Evolutionary conservation across 164 flowering plant species (phyloP), one percentile per base, ranked within the genome.

Genomic region (Magnolia kwangsiensis): DNA sequence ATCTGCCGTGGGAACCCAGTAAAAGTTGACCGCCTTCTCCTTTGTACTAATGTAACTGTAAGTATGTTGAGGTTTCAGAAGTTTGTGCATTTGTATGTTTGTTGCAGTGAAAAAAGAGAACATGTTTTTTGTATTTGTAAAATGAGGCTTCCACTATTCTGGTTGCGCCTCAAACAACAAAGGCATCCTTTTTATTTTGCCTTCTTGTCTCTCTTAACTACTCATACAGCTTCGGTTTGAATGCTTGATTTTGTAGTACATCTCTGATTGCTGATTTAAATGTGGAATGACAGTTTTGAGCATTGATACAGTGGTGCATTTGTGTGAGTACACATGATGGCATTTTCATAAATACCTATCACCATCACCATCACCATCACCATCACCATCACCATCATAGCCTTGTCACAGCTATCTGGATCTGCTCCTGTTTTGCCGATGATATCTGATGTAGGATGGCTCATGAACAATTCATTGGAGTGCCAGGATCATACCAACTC

Each of bases 81-180:
- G 71, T 68, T 65, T 65, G 71, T 68, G 71, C 16, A 68, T 68
- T 68, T 68, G 71, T 68, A 68, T 68, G 71, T 68, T 68, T 68
- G 71, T 68, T 16, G 11, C 24, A 31, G 71, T 68, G n/a, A 18
- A 68, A 55, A 55, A 16, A 29, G 71, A 68, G 27, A 18, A 68
- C 18, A 29, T 27, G 50, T 3, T 19, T 10, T 11, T 27, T 65
- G 68, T 29, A 68, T 68, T 55, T 68, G 71, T 68, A 27, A 68
- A 68, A 68, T 55, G 71, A 68, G 71, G 71, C 71, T 11, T 29
- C 50, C 13, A 24, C 71, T 68, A 29, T 68, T 68, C 71, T 68
- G 71, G 45, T 68, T 68, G 71, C 71, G 2, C 27, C 71, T 68
- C 71, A 27, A 37, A 68, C 71, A 68, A 24, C 68, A 13, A 27